Base-by-base conservation (phyloP, 306 rosid species). In the Geum urbanum region DNA sequence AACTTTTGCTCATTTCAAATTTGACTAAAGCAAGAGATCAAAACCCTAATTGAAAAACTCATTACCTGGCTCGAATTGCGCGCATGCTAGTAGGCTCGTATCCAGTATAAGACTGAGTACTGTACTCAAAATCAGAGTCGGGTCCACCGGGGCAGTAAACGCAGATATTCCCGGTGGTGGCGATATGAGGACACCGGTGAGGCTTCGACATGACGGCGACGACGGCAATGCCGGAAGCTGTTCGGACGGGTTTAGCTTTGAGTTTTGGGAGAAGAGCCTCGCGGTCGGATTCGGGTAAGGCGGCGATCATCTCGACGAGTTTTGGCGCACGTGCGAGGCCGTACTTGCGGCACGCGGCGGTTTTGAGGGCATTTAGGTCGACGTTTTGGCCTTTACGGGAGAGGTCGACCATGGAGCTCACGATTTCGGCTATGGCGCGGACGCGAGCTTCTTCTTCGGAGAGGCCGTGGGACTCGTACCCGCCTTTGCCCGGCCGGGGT, bases 191-290 rank as follows among this genome's bases (percentile, higher is more conserved):
- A 40, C 99, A 94, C 3, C 99, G 86, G 32, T 91, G 99, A 3
- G 99, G 99, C 84, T 91, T 94, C 15, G 99, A 91, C 99, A 94
- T 94, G 49, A 91, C 99, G 7, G 99, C 97, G 56, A 94, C 97
- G 18, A 94, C 97, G 35, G 96, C 97, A 46, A 94, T 94, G 20
- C 97, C 99, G 5, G 97, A 91, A 19, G 97, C 96, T 1, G 99
- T 91, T 44, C 97, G 92, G 71, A 94, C 95, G 14, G 99, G 97
- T 75, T 94, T 94, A 70, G 97, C 99, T 3, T 97, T 87, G 52
- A 94, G 97, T 77, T 91, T 94, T 0, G 99, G 99, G 12, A 94
- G 89, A 50, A 94, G 87, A 0, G 92, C 79, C 64, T 91, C 92
- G 1, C 95, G 88, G 66, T 91, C 97, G 19, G 97, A 83, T 10